phyloP scores from a whole-genome alignment of 768 basidiomycete species.

The Suillus subalutaceus region DNA sequence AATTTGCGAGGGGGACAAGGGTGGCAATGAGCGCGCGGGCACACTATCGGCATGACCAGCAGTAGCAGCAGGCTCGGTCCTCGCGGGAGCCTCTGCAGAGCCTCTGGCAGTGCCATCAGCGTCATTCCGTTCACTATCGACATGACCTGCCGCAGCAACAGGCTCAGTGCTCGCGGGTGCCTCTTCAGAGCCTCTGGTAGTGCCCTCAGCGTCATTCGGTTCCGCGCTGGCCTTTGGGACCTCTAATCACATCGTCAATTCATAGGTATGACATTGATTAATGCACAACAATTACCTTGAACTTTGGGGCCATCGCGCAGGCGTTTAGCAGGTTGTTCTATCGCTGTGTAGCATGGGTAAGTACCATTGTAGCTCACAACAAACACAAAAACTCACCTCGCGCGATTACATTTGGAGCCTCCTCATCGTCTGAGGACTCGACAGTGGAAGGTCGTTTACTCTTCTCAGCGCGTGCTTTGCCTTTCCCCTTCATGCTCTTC shows the following conservation, averaged over 20 bases:
- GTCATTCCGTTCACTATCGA: background rate
- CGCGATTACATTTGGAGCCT: background rate
- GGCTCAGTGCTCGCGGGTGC: background rate
- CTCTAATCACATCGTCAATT: background rate
- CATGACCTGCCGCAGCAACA: background rate
- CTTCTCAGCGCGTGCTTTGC: background rate
- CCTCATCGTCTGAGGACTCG: background rate
- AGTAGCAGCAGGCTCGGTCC: background rate
- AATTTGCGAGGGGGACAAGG: constrained; percentile 1
- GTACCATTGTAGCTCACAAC: background rate
- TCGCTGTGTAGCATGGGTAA: background rate
- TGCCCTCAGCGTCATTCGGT: background rate
- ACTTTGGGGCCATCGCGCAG: background rate
- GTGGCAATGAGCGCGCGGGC: background rate
- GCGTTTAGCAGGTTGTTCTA: background rate
- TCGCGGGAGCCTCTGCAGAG: background rate
- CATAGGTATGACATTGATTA: background rate
- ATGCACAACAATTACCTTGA: background rate
- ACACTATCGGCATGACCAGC: background rate
- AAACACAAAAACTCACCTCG: background rate
- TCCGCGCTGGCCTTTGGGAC: background rate
- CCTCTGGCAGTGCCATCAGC: constrained; percentile 1
- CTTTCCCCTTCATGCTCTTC: background rate
- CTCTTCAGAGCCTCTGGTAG: background rate
- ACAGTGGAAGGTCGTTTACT: background rate